A percentile compares a stretch with the other conserved stretches of the same genome.
These are phyloP conservation scores for Acanthamoeba divionensis DNA, from an alignment of 208 protist species.

Conservation along the genomic window DNA sequence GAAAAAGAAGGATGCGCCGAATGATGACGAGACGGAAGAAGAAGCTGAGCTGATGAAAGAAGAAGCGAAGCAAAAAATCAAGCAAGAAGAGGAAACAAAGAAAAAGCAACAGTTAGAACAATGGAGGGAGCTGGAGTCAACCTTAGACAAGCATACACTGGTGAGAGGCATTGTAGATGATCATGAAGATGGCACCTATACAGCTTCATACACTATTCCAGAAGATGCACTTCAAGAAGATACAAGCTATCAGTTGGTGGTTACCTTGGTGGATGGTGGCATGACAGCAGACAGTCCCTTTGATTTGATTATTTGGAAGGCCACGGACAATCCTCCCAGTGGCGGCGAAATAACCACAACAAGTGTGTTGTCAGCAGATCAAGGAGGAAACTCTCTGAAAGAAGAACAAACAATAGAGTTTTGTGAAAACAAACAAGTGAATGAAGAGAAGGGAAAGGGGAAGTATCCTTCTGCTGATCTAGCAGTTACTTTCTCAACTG, in stretches of 20 bases:
- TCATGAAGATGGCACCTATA: neutral
- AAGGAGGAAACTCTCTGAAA: too few relatives aligned
- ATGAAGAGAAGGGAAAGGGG: too few relatives aligned
- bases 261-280: neutral
- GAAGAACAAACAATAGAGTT: too few relatives aligned
- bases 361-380: too few relatives aligned
- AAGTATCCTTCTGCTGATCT: too few relatives aligned
- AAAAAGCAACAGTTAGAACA: neutral
- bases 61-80: neutral
- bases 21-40: neutral
- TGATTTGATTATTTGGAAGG: neutral
- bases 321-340: too few relatives aligned
- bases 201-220: neutral
- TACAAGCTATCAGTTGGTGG: neutral
- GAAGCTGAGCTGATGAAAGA: neutral
- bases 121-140: neutral
- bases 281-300: neutral
- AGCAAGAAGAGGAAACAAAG: neutral
- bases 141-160: neutral
- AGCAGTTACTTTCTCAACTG: too few relatives aligned
- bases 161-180: neutral
- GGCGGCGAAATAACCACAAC: too few relatives aligned
- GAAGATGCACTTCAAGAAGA: neutral
- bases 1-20: neutral
- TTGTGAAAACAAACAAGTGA: too few relatives aligned